Evolutionary conservation across 2,329 filamentous ascomycete species (phyloP), one percentile per base, ranked within the genome.

Genomic region (Fusarium agapanthi): DNA sequence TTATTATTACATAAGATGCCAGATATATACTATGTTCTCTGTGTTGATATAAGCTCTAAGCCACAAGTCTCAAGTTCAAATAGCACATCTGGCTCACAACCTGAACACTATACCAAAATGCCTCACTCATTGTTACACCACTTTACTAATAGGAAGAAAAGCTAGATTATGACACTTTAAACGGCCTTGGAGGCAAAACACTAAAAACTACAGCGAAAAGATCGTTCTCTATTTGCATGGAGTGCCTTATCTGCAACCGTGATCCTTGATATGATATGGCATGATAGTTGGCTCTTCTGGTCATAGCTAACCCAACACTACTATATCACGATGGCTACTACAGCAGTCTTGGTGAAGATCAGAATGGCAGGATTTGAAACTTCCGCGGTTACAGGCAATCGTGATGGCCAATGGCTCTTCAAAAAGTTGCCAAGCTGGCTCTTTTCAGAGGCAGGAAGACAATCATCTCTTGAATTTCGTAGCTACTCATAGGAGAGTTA

Each of bases 141-240:
- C n/a, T 18, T 26, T 18, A 7, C 7, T 24, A 5, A 26, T 8
- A 43, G 1, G 2, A 15, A 18, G 1, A 24, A 18, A 26, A 5
- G 11, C 1, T 16, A 24, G 2, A 24, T 12, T 6, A 43, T 13
- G 7, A 18, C 1, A 18, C 11, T 8, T 43, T 26, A 2, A 16
- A 18, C n/a, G 11, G n/a, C 16, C 11, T 43, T 18, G 0, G 1
- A 26, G 6, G n/a, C n/a, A 26, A 10, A 8, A 43, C 14, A 44
- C 18, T 15, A 0, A 15, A 7, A 4, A 0, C 20, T 5, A 47
- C 4, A 8, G 20, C 1, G 9, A 30, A 47, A 47, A 4, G 1
- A 1, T 28, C 41, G 11, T 18, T 20, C 20, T 47, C 26, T 15
- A 22, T 11, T 47, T 28, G 9, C 9, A 15, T 47, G 5, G 5